Percentiles rank a stretch among this genome's conserved stretches.
phyloP scores from a whole-genome alignment of 2,329 filamentous ascomycete genomes.

The Verticillium tricorpus region DNA sequence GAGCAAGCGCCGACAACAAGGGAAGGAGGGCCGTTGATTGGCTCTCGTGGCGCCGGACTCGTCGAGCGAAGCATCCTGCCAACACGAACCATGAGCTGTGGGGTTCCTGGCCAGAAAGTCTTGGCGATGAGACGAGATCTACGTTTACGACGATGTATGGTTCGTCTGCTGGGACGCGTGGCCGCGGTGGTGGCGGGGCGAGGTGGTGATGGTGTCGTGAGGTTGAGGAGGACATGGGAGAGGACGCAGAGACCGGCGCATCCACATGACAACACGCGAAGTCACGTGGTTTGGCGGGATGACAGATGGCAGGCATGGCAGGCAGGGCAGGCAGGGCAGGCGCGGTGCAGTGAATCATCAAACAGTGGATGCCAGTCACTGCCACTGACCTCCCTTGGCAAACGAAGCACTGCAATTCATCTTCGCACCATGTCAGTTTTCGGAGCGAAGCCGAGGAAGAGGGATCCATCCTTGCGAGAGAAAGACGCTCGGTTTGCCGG shows the following conservation, averaged over 20 bases:
- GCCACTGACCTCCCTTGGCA: too few relatives aligned
- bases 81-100: background rate
- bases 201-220: background rate
- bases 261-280: background rate
- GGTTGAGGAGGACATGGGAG: background rate
- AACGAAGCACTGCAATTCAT: background rate
- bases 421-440: background rate
- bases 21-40: slow-evolving; percentile 8
- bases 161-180: background rate
- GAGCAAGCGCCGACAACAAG: slow-evolving; percentile 12
- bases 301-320: background rate
- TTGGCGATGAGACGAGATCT: background rate
- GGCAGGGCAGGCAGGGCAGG: too few relatives aligned
- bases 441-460: background rate
- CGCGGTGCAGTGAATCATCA: background rate
- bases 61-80: background rate
- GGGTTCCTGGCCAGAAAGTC: background rate
- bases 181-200: background rate
- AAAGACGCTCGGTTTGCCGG: background rate
- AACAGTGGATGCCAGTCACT: background rate
- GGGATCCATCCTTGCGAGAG: background rate
- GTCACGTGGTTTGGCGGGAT: background rate
- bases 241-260: background rate
- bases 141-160: background rate
- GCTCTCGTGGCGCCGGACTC: slow-evolving; percentile 8